Conservation (phyloP, 169 alveolate genomes). For the Babesia ovata region DNA sequence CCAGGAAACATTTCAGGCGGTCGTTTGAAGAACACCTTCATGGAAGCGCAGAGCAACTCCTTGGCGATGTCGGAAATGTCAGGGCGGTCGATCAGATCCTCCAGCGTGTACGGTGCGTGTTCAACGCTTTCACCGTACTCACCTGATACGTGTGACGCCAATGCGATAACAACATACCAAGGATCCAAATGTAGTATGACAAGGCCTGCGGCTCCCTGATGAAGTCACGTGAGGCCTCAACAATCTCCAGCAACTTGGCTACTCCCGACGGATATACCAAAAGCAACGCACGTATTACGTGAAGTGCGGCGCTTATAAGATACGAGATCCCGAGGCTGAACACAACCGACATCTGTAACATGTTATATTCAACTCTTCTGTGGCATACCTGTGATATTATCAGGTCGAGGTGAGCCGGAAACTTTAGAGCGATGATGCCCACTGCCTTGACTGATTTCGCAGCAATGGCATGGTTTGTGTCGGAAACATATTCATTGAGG, state of each 20-base stretch:
- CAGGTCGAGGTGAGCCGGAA: slow-evolving; percentile 80
- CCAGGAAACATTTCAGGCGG: slow-evolving; percentile 94
- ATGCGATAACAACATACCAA: slow-evolving; percentile 59
- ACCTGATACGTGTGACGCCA: slow-evolving; percentile 71
- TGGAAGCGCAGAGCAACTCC: slow-evolving; percentile 85
- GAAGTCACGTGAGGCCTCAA: slow-evolving; percentile 44
- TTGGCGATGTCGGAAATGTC: slow-evolving; percentile 75
- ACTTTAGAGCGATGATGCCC: slow-evolving; percentile 88
- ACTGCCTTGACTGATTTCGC: slow-evolving; percentile 88
- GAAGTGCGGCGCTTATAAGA: slow-evolving; percentile 31
- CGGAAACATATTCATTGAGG: slow-evolving; percentile 92
- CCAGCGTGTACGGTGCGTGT: slow-evolving; percentile 78
- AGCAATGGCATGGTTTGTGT: slow-evolving; percentile 89
- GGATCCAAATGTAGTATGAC: slow-evolving; percentile 43
- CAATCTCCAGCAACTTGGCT: slow-evolving; percentile 34
- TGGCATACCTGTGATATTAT: slow-evolving; percentile 79
- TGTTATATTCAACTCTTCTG: slow-evolving; percentile 69
- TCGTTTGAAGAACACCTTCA: slow-evolving; percentile 88
- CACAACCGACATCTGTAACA: slow-evolving; percentile 63
- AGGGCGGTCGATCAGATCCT: slow-evolving; percentile 76
- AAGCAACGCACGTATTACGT: slow-evolving; percentile 39
- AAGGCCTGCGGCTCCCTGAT: slow-evolving; percentile 40
- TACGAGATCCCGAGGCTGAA: slow-evolving; percentile 32
- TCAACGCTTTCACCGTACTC: slow-evolving; percentile 77
- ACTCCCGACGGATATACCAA: slow-evolving; percentile 29